These are phyloP conservation scores for Dacryopinax spathularia DNA, from an alignment of 768 basidiomycete genomes.

Conservation along the genomic window DNA sequence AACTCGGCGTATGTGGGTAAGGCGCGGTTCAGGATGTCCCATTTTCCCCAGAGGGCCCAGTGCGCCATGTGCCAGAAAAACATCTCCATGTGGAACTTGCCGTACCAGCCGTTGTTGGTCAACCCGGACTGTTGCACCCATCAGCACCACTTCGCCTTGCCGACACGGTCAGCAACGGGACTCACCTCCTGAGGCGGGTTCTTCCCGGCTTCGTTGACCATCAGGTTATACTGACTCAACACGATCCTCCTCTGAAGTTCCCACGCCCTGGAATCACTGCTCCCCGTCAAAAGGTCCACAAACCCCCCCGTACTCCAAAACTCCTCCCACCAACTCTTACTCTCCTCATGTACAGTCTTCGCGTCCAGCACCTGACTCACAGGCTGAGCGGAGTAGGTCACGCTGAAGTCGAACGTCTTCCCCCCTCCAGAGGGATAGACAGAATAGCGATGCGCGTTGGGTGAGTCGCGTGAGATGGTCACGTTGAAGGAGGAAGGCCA, in stretches of 20 bases:
- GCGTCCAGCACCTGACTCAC: background rate
- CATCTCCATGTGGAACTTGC: conserved; percentile 51
- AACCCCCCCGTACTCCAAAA: conserved; percentile 40
- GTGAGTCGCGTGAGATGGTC: conserved; percentile 30
- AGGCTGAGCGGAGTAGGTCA: background rate
- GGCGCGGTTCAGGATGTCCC: conserved; percentile 39
- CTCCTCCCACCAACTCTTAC: conserved; percentile 26
- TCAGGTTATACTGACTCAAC: conserved; percentile 41
- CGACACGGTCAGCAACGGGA: no score
- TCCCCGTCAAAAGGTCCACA: conserved; percentile 38
- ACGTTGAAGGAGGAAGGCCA: conserved; percentile 25
- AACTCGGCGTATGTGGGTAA: conserved; percentile 35
- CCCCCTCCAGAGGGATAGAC: conserved; percentile 26
- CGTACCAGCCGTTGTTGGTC: conserved; percentile 39
- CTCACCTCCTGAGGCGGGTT: conserved; percentile 44
- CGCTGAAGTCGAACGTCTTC: conserved; percentile 15
- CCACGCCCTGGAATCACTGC: conserved; percentile 36
- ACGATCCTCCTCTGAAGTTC: conserved; percentile 46
- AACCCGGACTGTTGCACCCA: conserved; percentile 32
- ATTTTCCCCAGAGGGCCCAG: conserved; percentile 49
- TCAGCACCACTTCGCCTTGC: no score
- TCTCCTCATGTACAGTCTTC: background rate
- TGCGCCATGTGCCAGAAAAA: conserved; percentile 42
- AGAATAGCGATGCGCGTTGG: conserved; percentile 35
- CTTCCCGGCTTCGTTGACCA: conserved; percentile 45